Base-by-base conservation (phyloP, 768 basidiomycete species). In the Trametes meyenii region DNA sequence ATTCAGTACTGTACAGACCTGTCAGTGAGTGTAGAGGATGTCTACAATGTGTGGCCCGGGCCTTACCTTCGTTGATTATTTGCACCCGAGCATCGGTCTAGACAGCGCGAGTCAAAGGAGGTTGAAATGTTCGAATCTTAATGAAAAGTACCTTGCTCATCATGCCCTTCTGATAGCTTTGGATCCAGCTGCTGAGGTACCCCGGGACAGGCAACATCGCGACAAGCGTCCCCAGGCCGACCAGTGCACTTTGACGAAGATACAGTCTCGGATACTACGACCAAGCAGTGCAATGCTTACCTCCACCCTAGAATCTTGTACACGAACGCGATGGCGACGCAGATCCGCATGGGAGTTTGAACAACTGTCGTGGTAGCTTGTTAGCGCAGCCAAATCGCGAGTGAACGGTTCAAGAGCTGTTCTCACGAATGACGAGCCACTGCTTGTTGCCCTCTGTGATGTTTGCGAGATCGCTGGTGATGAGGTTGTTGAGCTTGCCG, bases 401-500 rank as follows among this genome's bases (percentile, higher is more conserved):
- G 14, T 29, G 53, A 73, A 76, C 4, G 80, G 53, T 1, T 67
- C 38, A 77, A 33, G 51, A 78, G 74, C 13, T 79, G 53, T 12
- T 78, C 79, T 3, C 69, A 48, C 70, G 71, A 14, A 81, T 48
- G 11, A 49, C 39, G 1, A 54, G 33, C 19, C 58, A 48, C 45
- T 59, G 63, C 59, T 70, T 64, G 21, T 66, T 64, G 14, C 63
- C 72, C 10, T 67, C 67, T 14, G 63, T 49, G 43, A 63, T 42
- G 17, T 50, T 73, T 21, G 72, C 71, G 17, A 83, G 67, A 72
- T 91, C 89, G 4, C 85, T 84, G 8, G 89, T 85, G 36, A 90
- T 82, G 6, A 92, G 74, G 56, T 90, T 92, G 71, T 88, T 92
- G 70, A 93, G 86, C 69, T 84, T 89, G 11, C 92, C 90, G 39